Percentiles rank a stretch among this genome's conserved stretches.
Conservation (phyloP, 148 eudicot species). For the Amaranthus palmeri region DNA sequence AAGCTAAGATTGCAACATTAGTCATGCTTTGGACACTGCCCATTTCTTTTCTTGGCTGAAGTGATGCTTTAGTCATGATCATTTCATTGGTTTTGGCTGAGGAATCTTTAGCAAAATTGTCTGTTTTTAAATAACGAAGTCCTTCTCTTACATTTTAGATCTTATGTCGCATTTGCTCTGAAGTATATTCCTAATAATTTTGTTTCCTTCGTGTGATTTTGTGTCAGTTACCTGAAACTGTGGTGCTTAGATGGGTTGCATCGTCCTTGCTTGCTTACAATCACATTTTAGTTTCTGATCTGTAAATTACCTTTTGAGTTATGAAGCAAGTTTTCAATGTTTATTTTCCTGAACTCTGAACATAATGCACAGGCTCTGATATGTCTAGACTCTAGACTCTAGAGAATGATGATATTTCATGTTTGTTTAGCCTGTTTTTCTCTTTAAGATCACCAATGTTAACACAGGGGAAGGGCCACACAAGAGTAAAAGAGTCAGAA, state of each 20-base stretch:
- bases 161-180: background rate
- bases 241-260: background rate
- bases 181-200: background rate
- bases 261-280: background rate
- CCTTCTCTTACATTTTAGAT: background rate
- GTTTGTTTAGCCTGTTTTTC: background rate
- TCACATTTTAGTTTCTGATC: background rate
- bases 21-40: background rate
- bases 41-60: background rate
- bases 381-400: too few relatives aligned
- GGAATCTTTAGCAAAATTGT: background rate
- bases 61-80: background rate
- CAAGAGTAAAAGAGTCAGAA: slow-evolving; percentile 34
- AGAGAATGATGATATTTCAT: background rate
- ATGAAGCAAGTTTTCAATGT: background rate
- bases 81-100: background rate
- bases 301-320: background rate
- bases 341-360: background rate
- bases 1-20: background rate
- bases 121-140: too few relatives aligned
- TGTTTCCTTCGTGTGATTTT: background rate
- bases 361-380: background rate
- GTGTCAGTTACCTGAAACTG: background rate
- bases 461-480: slow-evolving; percentile 43
- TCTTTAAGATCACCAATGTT: slow-evolving; percentile 8